phyloP scores from a whole-genome alignment of 129 eudicot genomes.

The Lactuca sativa region DNA sequence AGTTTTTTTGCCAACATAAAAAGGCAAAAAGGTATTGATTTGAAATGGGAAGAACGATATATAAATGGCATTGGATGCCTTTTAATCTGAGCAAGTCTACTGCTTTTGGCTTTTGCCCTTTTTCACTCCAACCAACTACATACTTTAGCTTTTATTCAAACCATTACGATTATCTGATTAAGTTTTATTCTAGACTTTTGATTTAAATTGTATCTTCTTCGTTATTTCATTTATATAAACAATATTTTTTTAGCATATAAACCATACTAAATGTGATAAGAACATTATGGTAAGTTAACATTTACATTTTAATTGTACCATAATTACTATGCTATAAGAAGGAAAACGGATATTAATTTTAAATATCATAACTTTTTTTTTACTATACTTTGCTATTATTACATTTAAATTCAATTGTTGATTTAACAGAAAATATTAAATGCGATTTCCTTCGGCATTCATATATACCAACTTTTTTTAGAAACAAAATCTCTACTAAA shows the following conservation, averaged over 20 bases:
- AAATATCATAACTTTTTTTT: not conserved
- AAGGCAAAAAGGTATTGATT: constrained; percentile 25
- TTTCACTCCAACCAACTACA: constrained; percentile 26
- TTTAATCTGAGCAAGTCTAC: constrained; percentile 31
- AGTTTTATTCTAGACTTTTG: not conserved
- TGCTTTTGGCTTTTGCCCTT: constrained; percentile 35
- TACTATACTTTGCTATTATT: no score
- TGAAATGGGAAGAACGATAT: constrained; percentile 38
- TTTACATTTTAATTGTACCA: not conserved
- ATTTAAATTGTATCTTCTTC: no score
- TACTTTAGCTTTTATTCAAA: not conserved
- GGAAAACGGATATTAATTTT: not conserved
- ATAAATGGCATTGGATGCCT: constrained; percentile 43
- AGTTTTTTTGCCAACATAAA: constrained; percentile 10
- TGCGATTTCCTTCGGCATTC: no score
- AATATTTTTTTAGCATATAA: no score
- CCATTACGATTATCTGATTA: not conserved
- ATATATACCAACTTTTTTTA: no score
- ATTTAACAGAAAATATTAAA: no score
- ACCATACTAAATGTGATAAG: not conserved
- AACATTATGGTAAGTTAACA: not conserved
- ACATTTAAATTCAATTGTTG: no score
- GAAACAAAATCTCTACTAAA: no score
- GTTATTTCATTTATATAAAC: no score
- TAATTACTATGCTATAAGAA: not conserved